Base-by-base conservation (phyloP, 495 filamentous ascomycete genomes). In the Annulohypoxylon maeteangense region DNA sequence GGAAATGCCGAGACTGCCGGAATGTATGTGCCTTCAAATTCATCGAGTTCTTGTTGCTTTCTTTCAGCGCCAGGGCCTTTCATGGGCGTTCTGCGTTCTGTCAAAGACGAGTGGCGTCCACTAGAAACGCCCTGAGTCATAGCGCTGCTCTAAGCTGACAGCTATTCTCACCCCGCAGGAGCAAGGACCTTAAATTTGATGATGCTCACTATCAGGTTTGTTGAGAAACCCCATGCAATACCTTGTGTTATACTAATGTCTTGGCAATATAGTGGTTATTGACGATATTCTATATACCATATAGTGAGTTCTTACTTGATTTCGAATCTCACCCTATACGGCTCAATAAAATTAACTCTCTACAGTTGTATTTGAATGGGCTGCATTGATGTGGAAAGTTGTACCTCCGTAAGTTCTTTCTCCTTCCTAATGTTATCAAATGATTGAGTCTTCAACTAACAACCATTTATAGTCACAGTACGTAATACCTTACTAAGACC, bases 271-370 rank as follows among this genome's bases (percentile, higher is more conserved):
- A 90, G 70, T 96, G 92, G 92, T 82, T 94, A 16, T 79, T 94
- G 48, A 93, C 90, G 0, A 90, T 92, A 34, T 95, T 94, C 73
- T 94, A 94, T 73, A 91, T 89, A 20, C 79, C 85, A 1, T 89
- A 89, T 64, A 88, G 79, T 82, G 55, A 38, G 73, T 23, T 71
- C 6, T 5, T 6, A 20, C 40, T 20, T 7, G 11, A n/a, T 11
- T 25, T 14, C 12, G 1, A 36, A 16, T 48, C 7, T 31, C 1
- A 51, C 12, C 4, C 31, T 0, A 48, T 55, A n/a, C 5, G 8
- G 0, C 53, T 53, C 12, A 10, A 16, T 4, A 25, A 62, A 56
- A 44, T 40, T 65, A 57, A 74, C 14, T 75, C 82, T 2, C 20
- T 82, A 83, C 47, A 87, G 78, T 88, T 29, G 34, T 89, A 8